Base-by-base conservation (phyloP, 2,329 filamentous ascomycete genomes). In the Triangularia verruculosa region DNA sequence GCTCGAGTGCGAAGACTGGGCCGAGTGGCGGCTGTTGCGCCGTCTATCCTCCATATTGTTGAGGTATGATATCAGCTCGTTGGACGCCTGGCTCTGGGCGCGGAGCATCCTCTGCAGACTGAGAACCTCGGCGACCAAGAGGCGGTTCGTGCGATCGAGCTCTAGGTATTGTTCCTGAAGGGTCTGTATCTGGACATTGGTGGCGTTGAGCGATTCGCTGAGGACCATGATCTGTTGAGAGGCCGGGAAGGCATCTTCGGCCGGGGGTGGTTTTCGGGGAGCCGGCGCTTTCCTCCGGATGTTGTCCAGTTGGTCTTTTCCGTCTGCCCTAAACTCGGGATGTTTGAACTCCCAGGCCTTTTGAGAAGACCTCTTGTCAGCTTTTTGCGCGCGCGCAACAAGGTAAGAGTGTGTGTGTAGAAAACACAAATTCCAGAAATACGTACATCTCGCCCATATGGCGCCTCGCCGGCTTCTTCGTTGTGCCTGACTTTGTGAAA, bases 401-500 rank as follows among this genome's bases (percentile, higher is more conserved):
- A 22, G 17, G 39, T 54, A 24, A 15, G 12, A 24, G n/a, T 9
- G 22, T 54, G 12, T 13, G n/a, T 9, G 22, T 54, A 27, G 15
- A 25, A 15, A 27, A 28, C 39, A 5, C 6, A 11, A 54, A 54
- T 20, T 53, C 22, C 56, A 24, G n/a, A n/a, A n/a, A n/a, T n/a
- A 67, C 74, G 62, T 78, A 95, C 92, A 77, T 90, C 90, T 66
- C 89, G 82, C 17, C 92, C 92, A 72, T 96, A 96, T 6, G 89
- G 89, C 62, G 91, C 92, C 70, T 91, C 86, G 25, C 89, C 90
- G 71, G 86, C 92, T 72, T 96, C 92, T 73, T 96, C 92, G 69
- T 92, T 96, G 72, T 93, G 91, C 68, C 95, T 87, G 68, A 98
- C 93, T 82, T 99, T 99, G 82, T 99, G 95, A 71, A 99, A 99